Evolutionary conservation across 345 rosid species (phyloP), one percentile per base, ranked within the genome.

Genomic region (Cardamine occulta): DNA sequence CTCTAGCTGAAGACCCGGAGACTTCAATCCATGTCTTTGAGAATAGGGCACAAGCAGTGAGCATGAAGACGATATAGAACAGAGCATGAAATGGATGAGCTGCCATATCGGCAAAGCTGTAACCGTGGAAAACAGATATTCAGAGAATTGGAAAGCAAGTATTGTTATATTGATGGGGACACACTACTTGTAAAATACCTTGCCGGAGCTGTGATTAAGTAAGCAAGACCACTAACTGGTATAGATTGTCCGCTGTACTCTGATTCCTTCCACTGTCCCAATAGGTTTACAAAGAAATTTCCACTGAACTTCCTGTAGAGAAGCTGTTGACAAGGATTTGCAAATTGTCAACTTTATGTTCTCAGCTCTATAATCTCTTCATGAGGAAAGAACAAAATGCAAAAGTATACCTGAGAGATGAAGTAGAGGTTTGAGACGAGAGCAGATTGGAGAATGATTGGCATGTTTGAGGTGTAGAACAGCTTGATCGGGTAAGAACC

Each of bases 11-110:
- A 57, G 96, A 89, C 15, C 96, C 91, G 4, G 96, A 88, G 48
- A 89, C 92, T 77, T 89, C 92, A 51, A 89, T 89, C 92, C 95
- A 89, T 9, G 95, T 85, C 77, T 88, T 89, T 19, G 93, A 89
- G 85, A 89, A 89, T 19, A 88, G 82, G 11, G 93, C 93, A 82
- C 96, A 89, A 6, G 96, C 91, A 5, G 87, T 72, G 47, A 89
- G 81, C 96, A 89, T 89, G 75, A 89, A 89, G 37, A 89, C 81
- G 17, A 89, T 78, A 73, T 89, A 89, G 79, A 89, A 89, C 52
- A 89, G 81, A 57, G 90, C 90, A 82, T 86, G 92, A 85, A 89
- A 89, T 6, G 91, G 90, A 82, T 88, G 84, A 45, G 93, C 89
- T 55, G 89, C 91, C 91, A 89, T 88, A 21, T 88, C 90, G 1